phyloP scores from a whole-genome alignment of 1,139 yeast species.

The Blastobotrys arbuscula region DNA sequence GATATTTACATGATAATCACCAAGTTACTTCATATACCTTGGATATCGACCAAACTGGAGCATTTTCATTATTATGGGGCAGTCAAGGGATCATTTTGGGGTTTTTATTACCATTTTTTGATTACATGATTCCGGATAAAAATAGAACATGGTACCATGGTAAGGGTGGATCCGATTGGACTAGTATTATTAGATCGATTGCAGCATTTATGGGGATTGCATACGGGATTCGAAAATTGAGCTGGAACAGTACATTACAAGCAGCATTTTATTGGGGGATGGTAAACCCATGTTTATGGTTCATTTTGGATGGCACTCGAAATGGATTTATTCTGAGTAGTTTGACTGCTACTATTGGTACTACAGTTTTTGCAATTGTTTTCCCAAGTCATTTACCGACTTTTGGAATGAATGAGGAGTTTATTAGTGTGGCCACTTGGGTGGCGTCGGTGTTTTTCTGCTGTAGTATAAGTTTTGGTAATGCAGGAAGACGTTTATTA shows the following conservation, averaged over 20 bases:
- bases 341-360: conserved; percentile 29
- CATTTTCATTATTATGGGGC: conserved; percentile 37
- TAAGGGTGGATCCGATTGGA: conserved; percentile 34
- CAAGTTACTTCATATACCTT: conserved; percentile 29
- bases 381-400: conserved; percentile 30
- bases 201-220: conserved; percentile 79
- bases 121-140: conserved; percentile 40
- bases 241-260: conserved; percentile 74
- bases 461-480: conserved; percentile 65
- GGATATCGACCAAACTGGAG: conserved; percentile 24
- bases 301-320: conserved; percentile 67
- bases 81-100: conserved; percentile 62
- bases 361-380: conserved; percentile 28
- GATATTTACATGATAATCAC: conserved; percentile 34
- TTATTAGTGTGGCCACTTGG: conserved; percentile 39
- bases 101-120: conserved; percentile 55
- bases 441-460: conserved; percentile 61
- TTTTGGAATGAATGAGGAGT: conserved; percentile 20
- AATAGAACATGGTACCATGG: conserved; percentile 18
- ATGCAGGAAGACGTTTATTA: conserved; percentile 53
- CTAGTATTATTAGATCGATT: conserved; percentile 51
- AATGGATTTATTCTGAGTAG: conserved; percentile 48
- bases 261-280: conserved; percentile 71
- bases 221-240: conserved; percentile 74
- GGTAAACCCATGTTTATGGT: conserved; percentile 76